Evolutionary conservation across 257 asterid genomes (phyloP).

Genomic region (Striga asiatica): DNA sequence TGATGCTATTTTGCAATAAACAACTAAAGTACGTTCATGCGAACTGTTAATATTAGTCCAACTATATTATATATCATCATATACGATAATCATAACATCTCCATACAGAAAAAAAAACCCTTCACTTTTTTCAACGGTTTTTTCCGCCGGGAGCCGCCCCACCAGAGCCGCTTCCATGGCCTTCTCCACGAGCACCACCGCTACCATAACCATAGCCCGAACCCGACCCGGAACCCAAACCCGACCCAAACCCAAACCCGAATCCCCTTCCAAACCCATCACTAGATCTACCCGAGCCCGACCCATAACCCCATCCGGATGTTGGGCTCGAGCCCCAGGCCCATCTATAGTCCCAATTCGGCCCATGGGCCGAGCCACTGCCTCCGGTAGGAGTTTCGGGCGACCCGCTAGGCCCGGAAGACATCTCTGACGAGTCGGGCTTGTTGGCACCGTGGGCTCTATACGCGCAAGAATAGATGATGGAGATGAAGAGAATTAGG

Average conservation of each 20-base stretch:
- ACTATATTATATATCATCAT: too few species aligned
- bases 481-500: constrained; percentile 19
- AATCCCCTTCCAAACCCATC: constrained; percentile 31
- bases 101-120: too few species aligned
- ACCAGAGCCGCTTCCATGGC: constrained; percentile 26
- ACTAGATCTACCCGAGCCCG: constrained; percentile 42
- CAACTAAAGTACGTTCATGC: too few species aligned
- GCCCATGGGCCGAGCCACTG: constrained; percentile 35
- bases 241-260: constrained; percentile 33
- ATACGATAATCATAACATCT: too few species aligned
- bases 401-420: constrained; percentile 7
- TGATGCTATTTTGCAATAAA: too few species aligned
- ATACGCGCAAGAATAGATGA: not conserved
- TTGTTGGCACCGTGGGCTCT: not conserved
- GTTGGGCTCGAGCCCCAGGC: constrained; percentile 43
- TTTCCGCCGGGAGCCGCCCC: constrained; percentile 10
- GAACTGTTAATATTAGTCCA: too few species aligned
- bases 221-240: constrained; percentile 30
- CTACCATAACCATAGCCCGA: constrained; percentile 34
- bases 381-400: constrained; percentile 23
- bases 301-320: constrained; percentile 57
- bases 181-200: constrained; percentile 28
- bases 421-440: constrained; percentile 6
- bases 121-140: too few species aligned
- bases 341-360: constrained; percentile 41